phyloP scores from a whole-genome alignment of 192 early-diverging fungal species.

The Coemansia aciculifera region DNA sequence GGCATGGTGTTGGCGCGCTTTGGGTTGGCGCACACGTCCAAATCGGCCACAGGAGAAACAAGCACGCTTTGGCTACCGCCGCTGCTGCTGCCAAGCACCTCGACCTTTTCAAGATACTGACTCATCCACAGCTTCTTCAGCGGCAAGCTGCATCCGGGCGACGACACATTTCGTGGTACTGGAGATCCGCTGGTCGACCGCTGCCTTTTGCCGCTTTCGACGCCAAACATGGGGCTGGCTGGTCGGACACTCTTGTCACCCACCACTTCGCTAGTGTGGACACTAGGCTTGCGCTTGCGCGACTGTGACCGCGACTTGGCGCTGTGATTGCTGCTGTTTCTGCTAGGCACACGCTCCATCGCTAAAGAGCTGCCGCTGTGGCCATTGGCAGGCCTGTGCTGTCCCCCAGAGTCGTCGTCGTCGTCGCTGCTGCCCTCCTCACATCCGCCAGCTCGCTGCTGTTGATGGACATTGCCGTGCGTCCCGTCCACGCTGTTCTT shows the following conservation, averaged over 20 bases:
- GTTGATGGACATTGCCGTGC: background rate
- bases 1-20: background rate
- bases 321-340: slow-evolving; percentile 3
- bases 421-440: background rate
- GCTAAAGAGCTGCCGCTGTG: background rate
- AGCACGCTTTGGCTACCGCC: background rate
- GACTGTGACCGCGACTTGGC: slow-evolving; percentile 10
- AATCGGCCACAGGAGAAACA: background rate
- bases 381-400: background rate
- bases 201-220: slow-evolving; percentile 19
- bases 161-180: background rate
- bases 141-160: slow-evolving; percentile 19
- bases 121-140: slow-evolving; percentile 55
- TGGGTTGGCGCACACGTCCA: background rate
- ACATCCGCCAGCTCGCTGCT: background rate
- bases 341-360: slow-evolving; percentile 15
- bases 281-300: slow-evolving; percentile 36
- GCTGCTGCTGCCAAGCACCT: background rate
- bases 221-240: background rate
- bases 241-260: background rate
- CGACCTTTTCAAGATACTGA: slow-evolving; percentile 38
- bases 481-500: slow-evolving; percentile 6
- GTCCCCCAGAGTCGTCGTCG: background rate
- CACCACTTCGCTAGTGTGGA: background rate
- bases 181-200: slow-evolving; percentile 13